Percentiles rank a stretch among this genome's conserved stretches.
Conservation (phyloP, 2,329 filamentous ascomycete genomes). For the Pseudogymnoascus sp. region DNA sequence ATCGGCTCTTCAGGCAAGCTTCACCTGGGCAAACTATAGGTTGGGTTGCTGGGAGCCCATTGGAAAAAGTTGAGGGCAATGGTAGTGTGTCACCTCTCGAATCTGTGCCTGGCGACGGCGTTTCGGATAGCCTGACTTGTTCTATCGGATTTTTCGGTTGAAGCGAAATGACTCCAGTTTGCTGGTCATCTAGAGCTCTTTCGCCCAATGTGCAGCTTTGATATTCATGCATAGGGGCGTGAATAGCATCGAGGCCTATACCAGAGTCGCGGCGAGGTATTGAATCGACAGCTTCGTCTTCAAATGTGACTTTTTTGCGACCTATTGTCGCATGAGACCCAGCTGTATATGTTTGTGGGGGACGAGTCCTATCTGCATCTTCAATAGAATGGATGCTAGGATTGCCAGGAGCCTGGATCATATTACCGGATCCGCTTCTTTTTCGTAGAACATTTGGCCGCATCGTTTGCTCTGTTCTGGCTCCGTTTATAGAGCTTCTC, state of each 20-base stretch:
- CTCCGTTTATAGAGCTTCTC: slow-evolving; percentile 14
- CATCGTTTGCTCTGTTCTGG: slow-evolving; percentile 13
- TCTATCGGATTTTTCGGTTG: not conserved
- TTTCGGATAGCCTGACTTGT: not conserved
- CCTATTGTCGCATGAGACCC: not conserved
- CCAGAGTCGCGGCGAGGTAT: not conserved
- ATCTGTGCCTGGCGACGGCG: not conserved
- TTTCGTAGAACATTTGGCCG: not conserved
- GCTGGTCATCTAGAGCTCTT: not conserved
- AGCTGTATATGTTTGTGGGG: not conserved
- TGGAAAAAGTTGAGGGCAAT: not conserved
- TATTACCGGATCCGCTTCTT: not conserved
- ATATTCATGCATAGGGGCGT: not conserved
- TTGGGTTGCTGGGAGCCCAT: no score
- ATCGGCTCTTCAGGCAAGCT: not conserved
- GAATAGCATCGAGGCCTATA: not conserved
- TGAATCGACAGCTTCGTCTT: not conserved
- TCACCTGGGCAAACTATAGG: not conserved
- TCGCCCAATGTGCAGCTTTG: not conserved
- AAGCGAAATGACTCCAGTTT: not conserved
- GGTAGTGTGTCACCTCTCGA: not conserved
- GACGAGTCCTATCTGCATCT: not conserved
- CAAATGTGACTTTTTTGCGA: not conserved
- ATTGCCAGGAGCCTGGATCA: not conserved
- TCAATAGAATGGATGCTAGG: not conserved